Base-by-base conservation (phyloP, 1,284 basidiomycete genomes). In the Sporisorium graminicola region DNA sequence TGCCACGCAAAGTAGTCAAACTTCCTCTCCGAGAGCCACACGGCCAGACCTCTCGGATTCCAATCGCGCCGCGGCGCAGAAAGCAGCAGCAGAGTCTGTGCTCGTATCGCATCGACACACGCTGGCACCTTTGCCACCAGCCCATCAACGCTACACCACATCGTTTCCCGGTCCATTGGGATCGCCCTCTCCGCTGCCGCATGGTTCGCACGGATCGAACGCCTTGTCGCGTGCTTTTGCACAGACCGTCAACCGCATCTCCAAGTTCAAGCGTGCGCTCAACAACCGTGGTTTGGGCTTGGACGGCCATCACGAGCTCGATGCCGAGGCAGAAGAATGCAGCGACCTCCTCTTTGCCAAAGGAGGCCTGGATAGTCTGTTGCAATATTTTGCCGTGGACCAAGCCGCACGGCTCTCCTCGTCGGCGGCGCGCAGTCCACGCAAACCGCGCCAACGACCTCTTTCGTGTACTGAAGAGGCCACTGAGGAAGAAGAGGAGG, bases 261-360 rank as follows among this genome's bases (percentile, higher is more conserved):
- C 93, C 9, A 88, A 91, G n/a, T 93, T 93, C 91, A 92, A 89
- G 76, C 89, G 92, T 3, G 92, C 92, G 14, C 83, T 93, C 50
- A 65, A 61, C 20, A 69, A 31, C 29, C 74, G 64, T 9, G 64
- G 66, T 35, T 37, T 70, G 6, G 63, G 59, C 55, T 31, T 62
- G 24, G 65, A 80, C 26, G 47, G 51, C 2, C 22, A 56, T 35
- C 22, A 67, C 29, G 79, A 77, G 24, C 58, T 78, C 42, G 75
- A 81, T 20, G 47, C 71, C 31, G 75, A 72, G 50, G 74, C 51
- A 86, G 87, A 10, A 86, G 88, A 44, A 88, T 90, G 29, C 56
- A 66, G 47, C n/a, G 79, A 81, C 56, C 67, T 82, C 3, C 61
- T 82, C 37, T 82, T 78, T 40, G 59, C 63, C 24, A 78, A 78